Base-by-base conservation (phyloP, 306 rosid genomes). In the Luffa aegyptiaca region DNA sequence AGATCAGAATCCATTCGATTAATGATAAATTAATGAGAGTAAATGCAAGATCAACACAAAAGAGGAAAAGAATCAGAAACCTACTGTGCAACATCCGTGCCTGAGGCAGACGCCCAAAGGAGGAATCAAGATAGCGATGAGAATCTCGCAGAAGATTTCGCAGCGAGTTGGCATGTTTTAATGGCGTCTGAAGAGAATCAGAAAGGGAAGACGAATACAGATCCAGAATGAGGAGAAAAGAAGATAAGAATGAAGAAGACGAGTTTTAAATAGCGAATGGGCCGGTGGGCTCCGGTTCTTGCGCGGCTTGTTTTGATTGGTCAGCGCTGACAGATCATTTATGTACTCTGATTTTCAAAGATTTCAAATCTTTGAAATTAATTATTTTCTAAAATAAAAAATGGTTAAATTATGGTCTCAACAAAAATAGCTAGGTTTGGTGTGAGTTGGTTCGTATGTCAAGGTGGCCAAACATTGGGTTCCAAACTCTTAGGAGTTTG, bases 71-170 rank as follows among this genome's bases (percentile, higher is more conserved):
- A 61, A 61, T 57, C 51, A 42, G 58, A 16, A 56, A 77, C 37
- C 57, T 86, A 93, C 99, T 8, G 82, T 93, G 13, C 82, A 79
- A 71, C 82, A 79, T 10, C 82, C 82, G 16, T 65, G 76, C 8
- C 82, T 52, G 77, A 79, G 66, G 53, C 82, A 79, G 61, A 79
- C 82, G 39, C 82, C 82, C 13, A 79, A 26, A 5, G 82, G 82
- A 52, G 82, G 82, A 51, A 79, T 59, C 45, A 79, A 79, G 14
- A 79, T 79, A n/a, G 82, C 82, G 76, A 79, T 65, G 21, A 79
- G 82, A 65, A 79, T 79, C 77, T 79, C 82, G 53, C 82, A 79
- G 26, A 65, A 68, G 64, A 79, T 79, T 7, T 66, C 82, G 17
- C 82, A 79, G 52, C 76, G 76, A 31, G 36, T 5, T 41, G 64